Percentiles rank a stretch among this genome's conserved stretches.
Evolutionary conservation across 768 basidiomycete species (phyloP).

Genomic region (Clathrus columnatus): DNA sequence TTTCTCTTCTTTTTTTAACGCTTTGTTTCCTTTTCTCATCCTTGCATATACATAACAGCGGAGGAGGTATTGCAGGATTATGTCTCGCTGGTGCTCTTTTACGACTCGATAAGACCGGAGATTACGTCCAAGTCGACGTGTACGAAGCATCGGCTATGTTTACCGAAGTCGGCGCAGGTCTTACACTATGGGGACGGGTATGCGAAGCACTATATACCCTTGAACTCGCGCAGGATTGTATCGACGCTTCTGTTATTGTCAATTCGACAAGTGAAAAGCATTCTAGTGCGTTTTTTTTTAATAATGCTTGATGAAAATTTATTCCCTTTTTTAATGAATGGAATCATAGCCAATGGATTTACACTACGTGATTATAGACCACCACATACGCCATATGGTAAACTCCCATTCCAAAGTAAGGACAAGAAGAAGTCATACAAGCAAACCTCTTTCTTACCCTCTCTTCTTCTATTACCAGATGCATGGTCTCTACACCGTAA

Average conservation of each 20-base stretch:
- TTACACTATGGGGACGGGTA: constrained; percentile 39
- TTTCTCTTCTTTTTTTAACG: not conserved
- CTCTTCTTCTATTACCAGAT: not conserved
- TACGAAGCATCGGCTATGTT: constrained; percentile 35
- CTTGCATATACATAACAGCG: constrained; percentile 18
- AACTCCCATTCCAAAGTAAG: constrained; percentile 1
- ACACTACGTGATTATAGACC: not conserved
- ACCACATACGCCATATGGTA: not conserved
- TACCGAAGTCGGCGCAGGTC: constrained; percentile 37
- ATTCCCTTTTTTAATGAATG: not conserved
- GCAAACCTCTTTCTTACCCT: not conserved
- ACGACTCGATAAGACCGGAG: constrained; percentile 12
- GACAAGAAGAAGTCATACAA: not conserved
- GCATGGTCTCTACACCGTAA: constrained; percentile 43
- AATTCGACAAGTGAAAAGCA: not conserved
- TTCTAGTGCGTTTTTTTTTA: not conserved
- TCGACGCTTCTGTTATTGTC: not conserved
- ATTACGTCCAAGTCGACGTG: constrained; percentile 25
- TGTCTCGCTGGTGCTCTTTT: constrained; percentile 29
- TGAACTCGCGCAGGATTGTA: constrained; percentile 28
- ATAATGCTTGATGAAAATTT: not conserved
- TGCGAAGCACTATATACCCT: constrained; percentile 32
- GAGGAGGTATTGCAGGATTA: constrained; percentile 34
- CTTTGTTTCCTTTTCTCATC: not conserved
- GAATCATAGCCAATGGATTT: constrained; percentile 1